Conservation (phyloP, 2,329 filamentous ascomycete genomes). For the Macrophomina phaseolina region DNA sequence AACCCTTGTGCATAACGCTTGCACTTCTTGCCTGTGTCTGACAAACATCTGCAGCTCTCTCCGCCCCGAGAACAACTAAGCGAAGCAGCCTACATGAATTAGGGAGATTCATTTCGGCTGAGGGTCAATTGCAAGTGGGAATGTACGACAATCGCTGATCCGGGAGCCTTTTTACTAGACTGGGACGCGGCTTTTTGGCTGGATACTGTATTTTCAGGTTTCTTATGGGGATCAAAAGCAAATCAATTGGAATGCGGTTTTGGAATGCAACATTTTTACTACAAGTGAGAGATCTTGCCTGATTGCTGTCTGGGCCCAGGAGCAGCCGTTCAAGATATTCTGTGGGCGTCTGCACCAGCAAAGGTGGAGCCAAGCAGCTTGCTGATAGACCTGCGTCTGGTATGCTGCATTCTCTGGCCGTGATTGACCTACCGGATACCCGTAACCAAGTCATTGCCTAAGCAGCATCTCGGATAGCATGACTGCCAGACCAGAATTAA, state of each 20-base stretch:
- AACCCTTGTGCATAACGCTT: neutral
- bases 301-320: neutral
- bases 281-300: neutral
- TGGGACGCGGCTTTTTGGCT: constrained; percentile 25
- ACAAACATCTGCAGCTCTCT: constrained; percentile 31
- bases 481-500: too few relatives aligned
- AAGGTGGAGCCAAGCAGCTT: too few relatives aligned
- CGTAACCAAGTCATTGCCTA: too few relatives aligned
- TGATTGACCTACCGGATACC: too few relatives aligned
- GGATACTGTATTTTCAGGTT: constrained; percentile 22
- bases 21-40: neutral
- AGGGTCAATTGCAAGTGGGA: neutral
- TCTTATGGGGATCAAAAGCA: constrained; percentile 20
- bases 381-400: too few relatives aligned
- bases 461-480: too few relatives aligned
- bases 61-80: constrained; percentile 44
- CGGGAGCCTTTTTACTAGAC: constrained; percentile 20
- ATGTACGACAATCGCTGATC: constrained; percentile 25
- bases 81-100: neutral
- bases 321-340: neutral
- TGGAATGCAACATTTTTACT: constrained; percentile 9
- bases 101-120: neutral
- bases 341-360: too few relatives aligned
- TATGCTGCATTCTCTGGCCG: too few relatives aligned
- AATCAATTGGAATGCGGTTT: constrained; percentile 3